Base-by-base conservation (phyloP, 1,284 basidiomycete genomes). In the Naganishia sp. region DNA sequence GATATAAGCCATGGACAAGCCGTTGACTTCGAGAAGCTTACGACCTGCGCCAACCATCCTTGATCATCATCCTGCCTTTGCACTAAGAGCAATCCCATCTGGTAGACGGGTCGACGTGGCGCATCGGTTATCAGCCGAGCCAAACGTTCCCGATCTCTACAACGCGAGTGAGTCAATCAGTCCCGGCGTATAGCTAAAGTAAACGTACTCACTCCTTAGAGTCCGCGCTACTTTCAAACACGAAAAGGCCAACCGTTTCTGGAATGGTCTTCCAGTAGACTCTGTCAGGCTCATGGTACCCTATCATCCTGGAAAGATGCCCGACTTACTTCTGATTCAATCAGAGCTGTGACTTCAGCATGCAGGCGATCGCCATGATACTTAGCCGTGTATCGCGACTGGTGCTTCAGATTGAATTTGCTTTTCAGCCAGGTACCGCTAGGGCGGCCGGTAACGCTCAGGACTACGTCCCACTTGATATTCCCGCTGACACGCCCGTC, bases 351-450 rank as follows among this genome's bases (percentile, higher is more conserved):
- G 7, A 61, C 43, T 25, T 50, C 52, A 13, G 55, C 65, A 42
- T 66, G 45, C 13, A 63, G 49, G 13, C 42, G 61, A 42, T 53
- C 42, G 9, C 68, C 68, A 44, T 65, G 53, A 45, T 66, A 66
- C 5, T 44, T 49, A 9, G 64, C 68, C 3, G 55, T 45, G 48
- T 66, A 61, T 36, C 16, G 42, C 33, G 33, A 36, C 28, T 53
- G 59, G 4, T 63, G 39, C 23, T 15, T n/a, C 21, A 68, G 25
- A 21, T 59, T 63, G 31, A 68, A 63, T 45, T 68, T 68, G 50
- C 64, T 66, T n/a, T 33, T 46, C 23, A 68, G 53, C 68, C 68
- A 68, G 13, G 31, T 46, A 5, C 68, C 68, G 44, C 64, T 63
- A 28, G 68, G 25, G 23, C 23, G 44, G 16, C 56, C 49, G 15